A percentile compares a stretch with the other conserved stretches of the same genome.
These are phyloP conservation scores for Malassezia arunalokei DNA, from an alignment of 1,284 basidiomycete species.

Conservation along the genomic window DNA sequence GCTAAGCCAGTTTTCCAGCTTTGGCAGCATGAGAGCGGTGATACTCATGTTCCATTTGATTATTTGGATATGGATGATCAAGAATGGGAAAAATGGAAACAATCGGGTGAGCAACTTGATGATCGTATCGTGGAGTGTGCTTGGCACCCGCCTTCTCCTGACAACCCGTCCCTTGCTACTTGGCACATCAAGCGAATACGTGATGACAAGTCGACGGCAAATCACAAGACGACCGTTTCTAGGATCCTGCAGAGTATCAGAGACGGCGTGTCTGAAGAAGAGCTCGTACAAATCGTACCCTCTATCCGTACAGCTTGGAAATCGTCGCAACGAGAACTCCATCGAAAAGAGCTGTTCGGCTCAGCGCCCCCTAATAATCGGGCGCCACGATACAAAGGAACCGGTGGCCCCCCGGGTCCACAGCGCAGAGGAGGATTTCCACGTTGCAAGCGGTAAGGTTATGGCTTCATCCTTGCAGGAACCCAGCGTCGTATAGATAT, in stretches of 20 bases:
- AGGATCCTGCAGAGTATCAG: conserved; percentile 36
- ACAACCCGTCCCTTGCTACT: conserved; percentile 15
- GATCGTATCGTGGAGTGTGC: conserved; percentile 83
- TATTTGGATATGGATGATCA: conserved; percentile 71
- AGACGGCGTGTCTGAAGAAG: conserved; percentile 30
- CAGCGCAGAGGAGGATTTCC: conserved; percentile 8
- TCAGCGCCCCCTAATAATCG: not conserved
- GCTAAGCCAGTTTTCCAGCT: conserved; percentile 79
- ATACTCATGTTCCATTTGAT: conserved; percentile 70
- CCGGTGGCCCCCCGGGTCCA: conserved; percentile 1
- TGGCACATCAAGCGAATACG: conserved; percentile 41
- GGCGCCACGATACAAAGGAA: not conserved
- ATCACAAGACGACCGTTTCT: conserved; percentile 35
- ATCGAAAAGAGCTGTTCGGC: not conserved
- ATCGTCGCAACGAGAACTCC: conserved; percentile 19
- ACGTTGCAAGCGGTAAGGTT: not conserved
- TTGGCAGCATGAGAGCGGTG: conserved; percentile 55
- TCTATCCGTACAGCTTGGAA: conserved; percentile 36
- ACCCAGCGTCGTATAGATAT: conserved; percentile 74
- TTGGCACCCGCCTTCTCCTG: conserved; percentile 8
- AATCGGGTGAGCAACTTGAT: conserved; percentile 71
- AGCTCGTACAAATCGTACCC: conserved; percentile 24
- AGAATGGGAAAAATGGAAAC: conserved; percentile 88
- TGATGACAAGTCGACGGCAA: conserved; percentile 41
- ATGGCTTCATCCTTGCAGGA: conserved; percentile 82